phyloP scores from a whole-genome alignment of 2,329 filamentous ascomycete genomes.

The Cladophialophora bantiana region DNA sequence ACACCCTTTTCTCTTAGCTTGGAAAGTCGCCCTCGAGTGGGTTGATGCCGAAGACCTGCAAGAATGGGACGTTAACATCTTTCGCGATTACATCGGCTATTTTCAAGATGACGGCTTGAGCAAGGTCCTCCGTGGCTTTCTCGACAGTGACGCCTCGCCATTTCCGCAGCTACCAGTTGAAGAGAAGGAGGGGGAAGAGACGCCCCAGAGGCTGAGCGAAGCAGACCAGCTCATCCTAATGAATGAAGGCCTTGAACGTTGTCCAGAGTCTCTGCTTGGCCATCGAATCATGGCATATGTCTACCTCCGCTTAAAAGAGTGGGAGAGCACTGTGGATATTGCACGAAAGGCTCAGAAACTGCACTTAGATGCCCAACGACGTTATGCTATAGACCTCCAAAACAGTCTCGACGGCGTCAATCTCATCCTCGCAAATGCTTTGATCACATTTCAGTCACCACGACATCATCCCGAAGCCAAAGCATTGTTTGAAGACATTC shows the following conservation, averaged over 20 bases:
- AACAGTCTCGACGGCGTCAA: slow-evolving; percentile 77
- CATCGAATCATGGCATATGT: slow-evolving; percentile 84
- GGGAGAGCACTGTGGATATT: slow-evolving; percentile 79
- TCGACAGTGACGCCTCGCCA: slow-evolving; percentile 83
- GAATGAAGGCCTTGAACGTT: slow-evolving; percentile 71
- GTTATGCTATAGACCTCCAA: slow-evolving; percentile 72
- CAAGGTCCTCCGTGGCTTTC: slow-evolving; percentile 80
- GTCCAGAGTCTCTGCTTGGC: slow-evolving; percentile 75
- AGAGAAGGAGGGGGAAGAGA: slow-evolving; percentile 58
- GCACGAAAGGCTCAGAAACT: slow-evolving; percentile 53
- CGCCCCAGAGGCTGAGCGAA: slow-evolving; percentile 64
- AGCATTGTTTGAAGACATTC: slow-evolving; percentile 79
- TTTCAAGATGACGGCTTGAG: slow-evolving; percentile 85
- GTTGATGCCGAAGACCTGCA: slow-evolving; percentile 75
- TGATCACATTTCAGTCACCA: slow-evolving; percentile 90
- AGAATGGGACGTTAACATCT: slow-evolving; percentile 78
- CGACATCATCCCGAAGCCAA: slow-evolving; percentile 89
- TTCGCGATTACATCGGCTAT: slow-evolving; percentile 80
- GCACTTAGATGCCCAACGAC: slow-evolving; percentile 44
- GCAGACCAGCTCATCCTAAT: slow-evolving; percentile 84
- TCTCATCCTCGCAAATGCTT: slow-evolving; percentile 79
- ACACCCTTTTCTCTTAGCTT: slow-evolving; percentile 86
- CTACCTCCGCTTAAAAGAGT: slow-evolving; percentile 83
- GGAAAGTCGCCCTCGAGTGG: slow-evolving; percentile 92
- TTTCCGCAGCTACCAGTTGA: slow-evolving; percentile 63